These are phyloP conservation scores for Sistotremastrum niveocremeum DNA, from an alignment of 768 basidiomycete genomes.

Conservation along the genomic window DNA sequence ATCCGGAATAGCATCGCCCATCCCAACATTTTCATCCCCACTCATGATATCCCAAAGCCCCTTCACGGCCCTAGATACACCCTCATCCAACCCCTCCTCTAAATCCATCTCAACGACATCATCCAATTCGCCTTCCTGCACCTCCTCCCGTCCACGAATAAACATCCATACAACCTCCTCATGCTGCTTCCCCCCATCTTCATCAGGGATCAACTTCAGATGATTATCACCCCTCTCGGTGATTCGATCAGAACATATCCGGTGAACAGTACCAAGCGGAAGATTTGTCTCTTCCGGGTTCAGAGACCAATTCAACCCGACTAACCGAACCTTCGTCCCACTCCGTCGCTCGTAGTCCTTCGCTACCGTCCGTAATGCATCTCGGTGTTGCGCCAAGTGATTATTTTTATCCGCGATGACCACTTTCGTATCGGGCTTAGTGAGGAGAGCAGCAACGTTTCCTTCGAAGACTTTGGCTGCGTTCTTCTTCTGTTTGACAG, in stretches of 20 bases:
- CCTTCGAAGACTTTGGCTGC: slow-evolving; percentile 53
- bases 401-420: slow-evolving; percentile 97
- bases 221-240: slow-evolving; percentile 68
- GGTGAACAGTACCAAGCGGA: slow-evolving; percentile 49
- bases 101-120: slow-evolving; percentile 54
- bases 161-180: slow-evolving; percentile 80
- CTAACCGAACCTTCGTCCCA: slow-evolving; percentile 42
- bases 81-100: slow-evolving; percentile 37
- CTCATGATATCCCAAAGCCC: slow-evolving; percentile 43
- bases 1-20: slow-evolving; percentile 21
- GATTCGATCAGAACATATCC: slow-evolving; percentile 69
- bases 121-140: slow-evolving; percentile 52
- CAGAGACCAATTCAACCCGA: slow-evolving; percentile 71
- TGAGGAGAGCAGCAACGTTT: slow-evolving; percentile 53
- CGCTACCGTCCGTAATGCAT: slow-evolving; percentile 42
- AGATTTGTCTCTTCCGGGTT: slow-evolving; percentile 15
- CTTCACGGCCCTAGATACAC: slow-evolving; percentile 45
- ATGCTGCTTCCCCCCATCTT: slow-evolving; percentile 37
- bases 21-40: slow-evolving; percentile 16
- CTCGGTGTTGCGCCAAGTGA: slow-evolving; percentile 71
- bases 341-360: slow-evolving; percentile 18
- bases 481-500: slow-evolving; percentile 59
- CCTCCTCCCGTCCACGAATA: slow-evolving; percentile 45
- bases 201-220: slow-evolving; percentile 57
- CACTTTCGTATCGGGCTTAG: slow-evolving; percentile 38